Base-by-base conservation (phyloP, 768 basidiomycete genomes). In the Lactarius hengduanensis region DNA sequence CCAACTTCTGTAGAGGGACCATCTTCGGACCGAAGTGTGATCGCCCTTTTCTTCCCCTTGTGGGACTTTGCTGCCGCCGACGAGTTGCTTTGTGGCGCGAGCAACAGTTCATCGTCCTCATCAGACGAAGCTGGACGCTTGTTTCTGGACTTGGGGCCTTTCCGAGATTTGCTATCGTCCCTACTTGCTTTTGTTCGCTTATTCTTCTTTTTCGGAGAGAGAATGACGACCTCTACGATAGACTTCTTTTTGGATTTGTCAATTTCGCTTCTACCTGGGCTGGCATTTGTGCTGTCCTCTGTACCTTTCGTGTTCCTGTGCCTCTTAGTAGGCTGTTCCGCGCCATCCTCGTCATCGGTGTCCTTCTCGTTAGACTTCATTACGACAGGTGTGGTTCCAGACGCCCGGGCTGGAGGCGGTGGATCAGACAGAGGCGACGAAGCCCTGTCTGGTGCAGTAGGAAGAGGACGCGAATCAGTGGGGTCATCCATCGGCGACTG, bases 201-300 rank as follows among this genome's bases (percentile, higher is more conserved):
- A 22, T 22, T 61, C 64, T 69, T 68, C 53, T 59, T 55, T 55
- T 71, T 72, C 32, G 70, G 64, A 13, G 70, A 74, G 72, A 38
- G 69, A 66, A 50, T 72, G 67, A 55, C 72, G 40, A 71, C 76
- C 26, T 72, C 70, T 20, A 58, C 60, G 28, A 63, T 40, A 4
- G 69, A 45, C 58, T 71, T 71, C 70, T 71, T 69, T 34, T 4
- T 56, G 10, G 53, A 59, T 47, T 57, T 66, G 26, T 36, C 36
- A 20, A 36, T 40, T 55, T 8, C 34, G 54, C 60, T 67, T 69
- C 67, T 70, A 45, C 40, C 58, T 34, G 18, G 57, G 38, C 40
- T 57, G n/a, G 50, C 2, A 4, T 8, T 32, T 47, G 61, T 34
- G 55, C 53, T 58, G 69, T 55, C 38, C 53, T 61, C 69, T 70